Evolutionary conservation across 306 rosid species (phyloP).

Genomic region (Mimosa pudica): DNA sequence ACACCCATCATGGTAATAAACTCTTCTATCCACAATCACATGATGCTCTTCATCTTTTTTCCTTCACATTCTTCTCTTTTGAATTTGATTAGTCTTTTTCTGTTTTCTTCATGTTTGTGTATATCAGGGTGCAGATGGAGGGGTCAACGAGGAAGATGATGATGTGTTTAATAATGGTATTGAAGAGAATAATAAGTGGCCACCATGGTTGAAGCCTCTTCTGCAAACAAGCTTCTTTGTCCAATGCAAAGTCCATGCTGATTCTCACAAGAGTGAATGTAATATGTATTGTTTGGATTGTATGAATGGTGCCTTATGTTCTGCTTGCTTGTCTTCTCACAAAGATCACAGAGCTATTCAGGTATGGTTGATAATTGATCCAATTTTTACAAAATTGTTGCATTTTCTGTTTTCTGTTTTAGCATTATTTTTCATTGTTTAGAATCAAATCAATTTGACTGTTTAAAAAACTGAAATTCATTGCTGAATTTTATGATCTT

Average conservation of each 20-base stretch:
- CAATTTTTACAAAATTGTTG: slow-evolving; percentile 11
- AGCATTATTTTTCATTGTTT: slow-evolving; percentile 34
- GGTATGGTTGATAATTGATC: slow-evolving; percentile 41
- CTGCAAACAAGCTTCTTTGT: slow-evolving; percentile 62
- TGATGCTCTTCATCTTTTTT: background rate
- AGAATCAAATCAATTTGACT: slow-evolving; percentile 32
- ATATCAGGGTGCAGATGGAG: slow-evolving; percentile 40
- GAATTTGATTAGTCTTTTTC: background rate
- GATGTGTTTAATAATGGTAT: slow-evolving; percentile 25
- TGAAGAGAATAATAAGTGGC: slow-evolving; percentile 57
- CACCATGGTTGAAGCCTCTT: slow-evolving; percentile 65
- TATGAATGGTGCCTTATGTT: slow-evolving; percentile 67
- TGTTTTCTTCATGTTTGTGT: slow-evolving; percentile 11
- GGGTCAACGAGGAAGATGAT: slow-evolving; percentile 28
- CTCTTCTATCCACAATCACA: background rate
- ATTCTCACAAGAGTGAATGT: slow-evolving; percentile 74
- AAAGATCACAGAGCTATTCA: slow-evolving; percentile 60
- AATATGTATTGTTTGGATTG: slow-evolving; percentile 79
- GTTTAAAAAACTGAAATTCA: slow-evolving; percentile 19
- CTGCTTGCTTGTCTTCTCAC: slow-evolving; percentile 61
- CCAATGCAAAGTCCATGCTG: slow-evolving; percentile 62
- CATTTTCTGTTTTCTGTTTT: slow-evolving; percentile 9
- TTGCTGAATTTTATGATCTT: slow-evolving; percentile 28
- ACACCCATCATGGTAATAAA: slow-evolving; percentile 57
- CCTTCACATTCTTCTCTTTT: slow-evolving; percentile 7